Conservation (phyloP, 2,329 filamentous ascomycete genomes). For the Lizonia empirigonia region DNA sequence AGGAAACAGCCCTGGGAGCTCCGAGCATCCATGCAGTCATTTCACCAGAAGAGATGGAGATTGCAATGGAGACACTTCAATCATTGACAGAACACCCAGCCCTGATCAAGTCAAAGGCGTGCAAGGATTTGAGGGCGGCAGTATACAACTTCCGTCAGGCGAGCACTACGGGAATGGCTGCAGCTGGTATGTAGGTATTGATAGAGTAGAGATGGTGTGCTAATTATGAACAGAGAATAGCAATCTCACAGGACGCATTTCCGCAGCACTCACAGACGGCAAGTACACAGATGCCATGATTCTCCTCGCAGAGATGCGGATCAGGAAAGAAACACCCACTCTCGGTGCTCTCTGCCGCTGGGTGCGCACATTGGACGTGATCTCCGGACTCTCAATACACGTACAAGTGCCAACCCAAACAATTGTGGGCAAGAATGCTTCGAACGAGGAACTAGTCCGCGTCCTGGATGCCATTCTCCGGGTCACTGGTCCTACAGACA, state of each 20-base stretch:
- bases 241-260: conserved; percentile 70
- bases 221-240: conserved; percentile 53
- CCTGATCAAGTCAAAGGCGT: conserved; percentile 71
- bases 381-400: conserved; percentile 67
- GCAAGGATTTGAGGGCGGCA: conserved; percentile 68
- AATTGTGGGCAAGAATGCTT: conserved; percentile 48
- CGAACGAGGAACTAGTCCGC: conserved; percentile 58
- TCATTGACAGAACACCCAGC: conserved; percentile 64
- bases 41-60: conserved; percentile 70
- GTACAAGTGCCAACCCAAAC: conserved; percentile 50
- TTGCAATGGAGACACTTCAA: conserved; percentile 68
- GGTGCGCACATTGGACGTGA: conserved; percentile 73
- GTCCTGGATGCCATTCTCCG: conserved; percentile 69
- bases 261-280: conserved; percentile 68
- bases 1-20: conserved; percentile 45
- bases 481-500: conserved; percentile 66
- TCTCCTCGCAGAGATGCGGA: conserved; percentile 71
- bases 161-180: conserved; percentile 69
- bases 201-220: conserved; percentile 1
- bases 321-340: conserved; percentile 68
- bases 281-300: conserved; percentile 70
- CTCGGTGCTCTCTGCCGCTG: conserved; percentile 72
- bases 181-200: conserved; percentile 50
- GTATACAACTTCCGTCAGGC: conserved; percentile 73
- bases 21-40: conserved; percentile 60